Evolutionary conservation across 495 filamentous ascomycete genomes (phyloP).

Genomic region (Penicillium flavigenum): DNA sequence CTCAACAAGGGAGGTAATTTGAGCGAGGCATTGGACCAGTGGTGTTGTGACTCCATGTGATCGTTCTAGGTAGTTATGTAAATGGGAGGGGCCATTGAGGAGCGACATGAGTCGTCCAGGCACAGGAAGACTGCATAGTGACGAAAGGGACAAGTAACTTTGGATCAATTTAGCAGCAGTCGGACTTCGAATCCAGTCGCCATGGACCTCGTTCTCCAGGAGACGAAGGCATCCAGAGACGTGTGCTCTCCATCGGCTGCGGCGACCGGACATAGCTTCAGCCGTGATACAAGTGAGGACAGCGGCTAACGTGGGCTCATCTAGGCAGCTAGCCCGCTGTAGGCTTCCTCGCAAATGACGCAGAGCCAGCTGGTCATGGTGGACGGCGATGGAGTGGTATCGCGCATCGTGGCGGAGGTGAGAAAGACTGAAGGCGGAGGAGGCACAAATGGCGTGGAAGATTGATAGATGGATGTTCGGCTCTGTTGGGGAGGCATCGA

Average conservation of each 20-base stretch:
- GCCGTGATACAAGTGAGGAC: conserved; percentile 28
- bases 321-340: conserved; percentile 17
- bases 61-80: conserved; percentile 25
- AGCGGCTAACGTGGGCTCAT: conserved; percentile 26
- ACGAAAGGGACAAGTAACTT: conserved; percentile 30
- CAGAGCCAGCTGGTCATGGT: conserved; percentile 28
- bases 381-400: conserved; percentile 29
- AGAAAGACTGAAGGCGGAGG: conserved; percentile 30
- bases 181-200: conserved; percentile 23
- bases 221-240: conserved; percentile 28
- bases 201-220: conserved; percentile 24
- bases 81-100: conserved; percentile 22
- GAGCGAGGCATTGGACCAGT: conserved; percentile 25
- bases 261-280: conserved; percentile 31
- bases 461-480: conserved; percentile 28
- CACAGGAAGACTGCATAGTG: conserved; percentile 28
- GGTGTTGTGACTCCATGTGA: conserved; percentile 26
- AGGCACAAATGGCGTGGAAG: conserved; percentile 36
- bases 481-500: conserved; percentile 16
- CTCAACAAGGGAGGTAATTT: conserved; percentile 19
- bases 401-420: conserved; percentile 23
- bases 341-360: conserved; percentile 25
- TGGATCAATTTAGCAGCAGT: conserved; percentile 24
- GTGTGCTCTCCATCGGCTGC: conserved; percentile 29
- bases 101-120: conserved; percentile 21